Evolutionary conservation across 164 flowering plant genomes (phyloP), one percentile per base, ranked within the genome.

Genomic region (Sedum album): DNA sequence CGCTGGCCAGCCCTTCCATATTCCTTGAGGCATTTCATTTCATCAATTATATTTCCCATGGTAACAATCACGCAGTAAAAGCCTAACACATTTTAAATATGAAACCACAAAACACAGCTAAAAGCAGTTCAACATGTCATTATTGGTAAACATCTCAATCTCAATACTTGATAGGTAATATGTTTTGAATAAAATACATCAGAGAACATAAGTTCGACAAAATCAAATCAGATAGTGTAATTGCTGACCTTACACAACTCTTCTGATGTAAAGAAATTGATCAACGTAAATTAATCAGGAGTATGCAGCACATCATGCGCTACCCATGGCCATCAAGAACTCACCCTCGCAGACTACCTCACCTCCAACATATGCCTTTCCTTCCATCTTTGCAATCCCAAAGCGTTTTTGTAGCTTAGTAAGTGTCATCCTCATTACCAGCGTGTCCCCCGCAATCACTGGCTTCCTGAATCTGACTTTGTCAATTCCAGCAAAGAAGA

Each of bases 1-100:
- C 10, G 94, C 98, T 49, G 98, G 98, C 98, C 98, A 92, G 65
- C 96, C 95, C 71, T 92, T 95, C 51, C 96, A 96, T 96, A 90
- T 92, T 28, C 98, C 98, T 57, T 31, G 73, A 31, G 98, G 96
- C 98, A 92, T 92, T 73, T 92, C 98, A 42, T 60, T 69, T 96
- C 98, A 92, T n/a, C n/a, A n/a, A n/a, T n/a, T n/a, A n/a, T n/a
- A n/a, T n/a, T n/a, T n/a, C n/a, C n/a, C n/a, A n/a, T n/a, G n/a
- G n/a, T n/a, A n/a, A n/a, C n/a, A n/a, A n/a, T n/a, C n/a, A n/a
- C n/a, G n/a, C n/a, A n/a, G n/a, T n/a, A n/a, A n/a, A n/a, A n/a
- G n/a, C n/a, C n/a, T n/a, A n/a, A n/a, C n/a, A n/a, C n/a, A n/a
- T n/a, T n/a, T n/a, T n/a, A n/a, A n/a, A n/a, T n/a, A n/a, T n/a